Evolutionary conservation across 495 filamentous ascomycete species (phyloP).

Genomic region (Hypoxylon fuscum): DNA sequence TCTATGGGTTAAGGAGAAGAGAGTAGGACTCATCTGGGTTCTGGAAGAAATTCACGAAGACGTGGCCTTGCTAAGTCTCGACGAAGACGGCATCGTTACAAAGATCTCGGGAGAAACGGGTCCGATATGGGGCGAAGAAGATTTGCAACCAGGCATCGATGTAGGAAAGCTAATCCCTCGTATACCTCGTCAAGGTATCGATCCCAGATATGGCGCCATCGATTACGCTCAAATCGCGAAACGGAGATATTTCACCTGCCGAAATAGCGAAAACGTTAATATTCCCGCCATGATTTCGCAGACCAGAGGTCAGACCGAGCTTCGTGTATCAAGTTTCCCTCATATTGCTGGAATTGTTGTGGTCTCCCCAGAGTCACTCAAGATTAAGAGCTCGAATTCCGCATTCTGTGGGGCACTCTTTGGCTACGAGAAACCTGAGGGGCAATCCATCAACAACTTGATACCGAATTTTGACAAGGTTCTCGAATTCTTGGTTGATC

Average conservation of each 20-base stretch:
- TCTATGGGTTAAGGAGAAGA: constrained; percentile 98
- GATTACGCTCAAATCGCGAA: constrained; percentile 75
- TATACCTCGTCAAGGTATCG: constrained; percentile 76
- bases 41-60: constrained; percentile 97
- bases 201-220: constrained; percentile 68
- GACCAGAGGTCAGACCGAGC: constrained; percentile 66
- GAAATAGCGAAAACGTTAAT: constrained; percentile 73
- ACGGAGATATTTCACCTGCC: constrained; percentile 81
- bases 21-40: constrained; percentile 94
- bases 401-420: constrained; percentile 94
- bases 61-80: constrained; percentile 75
- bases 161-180: constrained; percentile 80
- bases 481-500: constrained; percentile 79
- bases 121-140: constrained; percentile 81
- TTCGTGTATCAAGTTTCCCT: constrained; percentile 90
- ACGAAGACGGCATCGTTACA: constrained; percentile 75
- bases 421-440: constrained; percentile 83
- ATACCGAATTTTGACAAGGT: constrained; percentile 89
- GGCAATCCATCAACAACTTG: constrained; percentile 77
- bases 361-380: constrained; percentile 74
- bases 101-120: constrained; percentile 73
- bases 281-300: constrained; percentile 81
- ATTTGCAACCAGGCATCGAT: constrained; percentile 70
- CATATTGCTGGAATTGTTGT: constrained; percentile 98
- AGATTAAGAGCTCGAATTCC: constrained; percentile 90